Evolutionary conservation across 192 early-diverging fungal species (phyloP), one percentile per base, ranked within the genome.

Genomic region (Backusella sp.): DNA sequence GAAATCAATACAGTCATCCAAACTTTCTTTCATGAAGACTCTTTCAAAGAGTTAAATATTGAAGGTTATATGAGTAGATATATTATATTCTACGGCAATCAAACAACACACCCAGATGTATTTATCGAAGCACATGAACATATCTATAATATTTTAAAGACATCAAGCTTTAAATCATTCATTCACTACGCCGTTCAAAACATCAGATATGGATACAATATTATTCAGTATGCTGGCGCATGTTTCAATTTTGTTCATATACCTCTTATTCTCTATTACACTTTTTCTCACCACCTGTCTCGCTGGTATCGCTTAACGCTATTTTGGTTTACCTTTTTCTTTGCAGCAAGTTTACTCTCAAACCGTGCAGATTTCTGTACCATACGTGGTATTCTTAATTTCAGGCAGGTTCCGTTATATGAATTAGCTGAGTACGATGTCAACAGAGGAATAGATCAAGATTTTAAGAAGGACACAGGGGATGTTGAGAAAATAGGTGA

Each of bases 21-120:
- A 36, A 80, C 79, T 1, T 80, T 80, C 71, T 80, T 80, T 49
- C 68, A 73, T 4, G 26, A 46, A 14, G 39, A 56, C 12, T 77
- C 79, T 12, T 73, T 73, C 37, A 76, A 80, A 69, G 79, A 80
- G 15, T 53, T 80, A 0, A 80, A 76, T 9, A 23, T 80, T 3
- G 70, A 62, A 5, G 62, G 72, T 0, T 70, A 65, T 44, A 28
- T 73, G 15, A 65, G 37, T 14, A 66, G 75, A 17, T 73, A 80
- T 42, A 71, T 72, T 3, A 35, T 53, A 12, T 70, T 69, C 21
- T 70, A 72, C 7, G 70, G 59, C 15, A 36, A 41, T 1, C 72
- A 65, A 36, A 80, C 79, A 11, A 80, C 75, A 4, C 49, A 73
- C 15, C 72, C 72, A 23, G 72, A 73, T 59, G 72, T 73, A 1